Evolutionary conservation across 163 green algal genomes (phyloP), one percentile per base, ranked within the genome.

Genomic region (Scenedesmus sp.): DNA sequence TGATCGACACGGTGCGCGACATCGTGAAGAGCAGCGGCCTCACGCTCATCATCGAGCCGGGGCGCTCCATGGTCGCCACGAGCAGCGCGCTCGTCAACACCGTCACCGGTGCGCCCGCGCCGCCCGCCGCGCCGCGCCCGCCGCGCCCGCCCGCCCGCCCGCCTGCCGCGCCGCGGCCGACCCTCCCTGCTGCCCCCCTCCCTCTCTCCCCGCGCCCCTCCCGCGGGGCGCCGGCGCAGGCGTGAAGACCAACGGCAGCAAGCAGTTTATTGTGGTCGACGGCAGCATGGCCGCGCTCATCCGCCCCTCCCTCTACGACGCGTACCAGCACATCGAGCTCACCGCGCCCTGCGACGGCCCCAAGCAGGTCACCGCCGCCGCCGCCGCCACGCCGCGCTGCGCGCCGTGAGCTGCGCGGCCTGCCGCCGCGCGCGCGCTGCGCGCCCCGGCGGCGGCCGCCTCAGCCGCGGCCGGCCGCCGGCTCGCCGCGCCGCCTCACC

Each of bases 321-420:
- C 95, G 51, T 97, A 97, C 86, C 95, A 99, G 85, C 95, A 99
- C 89, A 99, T 99, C 56, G 92, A 97, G 88, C 92, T 98, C 20
- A 97, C 95, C 26, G 86, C 82, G 47, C 91, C 94, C 28, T 83
- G 57, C 82, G 82, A 20, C 29, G 76, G 56, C 5, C 47, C 83
- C 7, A 63, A 84, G 79, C 65, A 86, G 80, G 83, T 87, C 63
- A 1, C n/a, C n/a, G n/a, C n/a, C n/a, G n/a, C n/a, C n/a, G n/a
- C n/a, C n/a, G n/a, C n/a, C n/a, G n/a, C n/a, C n/a, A n/a, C n/a
- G n/a, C n/a, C n/a, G n/a, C n/a, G n/a, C n/a, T n/a, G n/a, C n/a
- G n/a, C n/a, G n/a, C n/a, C n/a, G n/a, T n/a, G n/a, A 47, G 39
- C 39, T 47, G 39, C 39, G 6, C 7, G 6, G 39, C 39, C 39